phyloP scores from a whole-genome alignment of 345 rosid genomes.

The Corchorus capsularis region DNA sequence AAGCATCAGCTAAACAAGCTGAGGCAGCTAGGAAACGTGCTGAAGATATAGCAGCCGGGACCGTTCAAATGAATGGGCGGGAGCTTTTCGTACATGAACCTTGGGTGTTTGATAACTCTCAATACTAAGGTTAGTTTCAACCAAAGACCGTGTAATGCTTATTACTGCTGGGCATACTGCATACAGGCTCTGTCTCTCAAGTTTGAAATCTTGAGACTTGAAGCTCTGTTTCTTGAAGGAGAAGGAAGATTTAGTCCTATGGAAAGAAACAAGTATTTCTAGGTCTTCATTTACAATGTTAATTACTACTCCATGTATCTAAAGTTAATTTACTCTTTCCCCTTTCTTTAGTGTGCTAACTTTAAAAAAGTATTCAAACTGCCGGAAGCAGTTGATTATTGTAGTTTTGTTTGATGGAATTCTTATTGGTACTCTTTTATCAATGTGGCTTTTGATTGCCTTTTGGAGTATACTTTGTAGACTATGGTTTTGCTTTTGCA shows the following conservation, averaged over 20 bases:
- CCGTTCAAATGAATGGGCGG: slow-evolving; percentile 79
- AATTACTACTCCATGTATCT: not conserved
- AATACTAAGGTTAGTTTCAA: slow-evolving; percentile 42
- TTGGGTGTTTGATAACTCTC: slow-evolving; percentile 72
- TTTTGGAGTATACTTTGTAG: not conserved
- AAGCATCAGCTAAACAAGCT: slow-evolving; percentile 58
- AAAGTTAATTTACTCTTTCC: not conserved
- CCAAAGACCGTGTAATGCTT: not conserved
- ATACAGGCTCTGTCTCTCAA: not conserved
- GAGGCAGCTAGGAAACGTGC: slow-evolving; percentile 81
- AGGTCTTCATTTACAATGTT: not conserved
- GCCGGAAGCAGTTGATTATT: not conserved
- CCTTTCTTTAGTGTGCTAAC: not conserved
- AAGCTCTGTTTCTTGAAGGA: not conserved
- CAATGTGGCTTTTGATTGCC: not conserved
- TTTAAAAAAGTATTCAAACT: not conserved
- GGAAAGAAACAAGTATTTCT: not conserved
- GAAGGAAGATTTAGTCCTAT: not conserved
- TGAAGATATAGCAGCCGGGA: slow-evolving; percentile 76
- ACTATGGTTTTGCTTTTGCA: not conserved
- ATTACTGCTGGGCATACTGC: not conserved
- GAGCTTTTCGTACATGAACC: slow-evolving; percentile 89
- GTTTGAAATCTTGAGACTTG: not conserved
- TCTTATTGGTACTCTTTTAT: not conserved
- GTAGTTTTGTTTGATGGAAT: not conserved